Base-by-base conservation (phyloP, 177 flowering plant species). In the Telopea speciosissima region DNA sequence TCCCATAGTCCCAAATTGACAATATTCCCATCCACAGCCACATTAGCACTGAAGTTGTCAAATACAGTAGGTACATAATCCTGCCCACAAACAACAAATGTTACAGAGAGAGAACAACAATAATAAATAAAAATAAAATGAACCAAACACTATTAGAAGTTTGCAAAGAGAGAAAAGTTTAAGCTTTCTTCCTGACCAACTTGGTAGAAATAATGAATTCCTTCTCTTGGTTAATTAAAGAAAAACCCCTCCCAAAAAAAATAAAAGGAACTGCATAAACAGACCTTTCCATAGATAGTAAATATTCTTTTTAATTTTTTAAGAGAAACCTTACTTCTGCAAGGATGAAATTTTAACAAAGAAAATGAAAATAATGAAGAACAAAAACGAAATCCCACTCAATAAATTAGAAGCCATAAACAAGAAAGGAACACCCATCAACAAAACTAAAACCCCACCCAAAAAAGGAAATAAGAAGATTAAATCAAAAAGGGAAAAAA, bases 41-140 rank as follows among this genome's bases (percentile, higher is more conserved):
- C 97, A 87, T 91, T 93, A 31, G 98, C 98, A 83, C 98, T 93
- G 78, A 93, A 93, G 79, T 93, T 93, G 78, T 93, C 98, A 82
- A 93, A 93, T 33, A 93, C 98, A 22, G 98, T 94, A 24, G 98
- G 98, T 65, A 94, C 77, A 60, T 94, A 94, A 70, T 94, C 98
- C 98, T 94, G 88, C 56, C 61, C 33, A 33, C 24, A 9, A 73
- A 61, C 42, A 21, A 21, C 63, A 33, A 65, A 63, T 33, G 44
- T 10, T 22, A 49, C 9, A 60, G 59, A 62, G 40, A 68, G 8
- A 52, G 52, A 16, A 26, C 65, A 65, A 66, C 14, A 8, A 44
- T 3, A 9, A 44, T 44, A 44, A 44, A 44, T 9, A 8, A 44
- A 44, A 44, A 3, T 3, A 3, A 44, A 44, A 3, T 3, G 10